A percentile compares a stretch with the other conserved stretches of the same genome.
These are phyloP conservation scores for Batrachochytrium dendrobatidis DNA, from an alignment of 371 early-diverging fungal species.

Conservation along the genomic window DNA sequence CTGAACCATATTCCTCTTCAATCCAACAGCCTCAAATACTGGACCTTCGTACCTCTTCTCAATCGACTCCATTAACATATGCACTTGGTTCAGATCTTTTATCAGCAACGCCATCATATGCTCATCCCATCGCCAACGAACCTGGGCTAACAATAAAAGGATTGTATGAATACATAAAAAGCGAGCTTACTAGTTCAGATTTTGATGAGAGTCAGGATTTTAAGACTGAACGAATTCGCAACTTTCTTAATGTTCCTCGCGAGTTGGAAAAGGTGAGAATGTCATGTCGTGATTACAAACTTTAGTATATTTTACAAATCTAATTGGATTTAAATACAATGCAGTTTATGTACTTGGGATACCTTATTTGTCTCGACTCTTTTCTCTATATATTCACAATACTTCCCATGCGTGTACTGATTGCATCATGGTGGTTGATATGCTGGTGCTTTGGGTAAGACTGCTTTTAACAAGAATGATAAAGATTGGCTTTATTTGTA, in stretches of 20 bases:
- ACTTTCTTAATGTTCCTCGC: conserved; percentile 71
- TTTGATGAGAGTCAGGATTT: conserved; percentile 65
- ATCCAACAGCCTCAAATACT: too few relatives aligned
- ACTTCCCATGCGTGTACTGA: conserved; percentile 75
- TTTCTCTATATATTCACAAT: conserved; percentile 90
- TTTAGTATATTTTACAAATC: neutral
- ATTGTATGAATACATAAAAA: conserved; percentile 21
- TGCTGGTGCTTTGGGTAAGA: conserved; percentile 20
- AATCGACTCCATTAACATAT: too few relatives aligned
- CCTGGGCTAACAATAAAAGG: too few relatives aligned
- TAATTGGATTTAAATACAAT: neutral
- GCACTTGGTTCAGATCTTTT: too few relatives aligned
- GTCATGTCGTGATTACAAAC: neutral
- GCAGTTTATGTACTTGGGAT: conserved; percentile 80
- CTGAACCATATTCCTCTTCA: too few relatives aligned
- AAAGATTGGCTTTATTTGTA: neutral
- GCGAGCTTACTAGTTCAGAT: conserved; percentile 63
- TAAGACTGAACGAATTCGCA: conserved; percentile 75
- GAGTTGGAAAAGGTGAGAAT: conserved; percentile 69
- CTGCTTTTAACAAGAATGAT: neutral
- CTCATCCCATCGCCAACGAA: too few relatives aligned
- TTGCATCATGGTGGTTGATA: conserved; percentile 53
- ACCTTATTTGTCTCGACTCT: conserved; percentile 85
- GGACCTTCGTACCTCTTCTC: too few relatives aligned
- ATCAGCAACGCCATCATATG: too few relatives aligned